A percentile compares a stretch with the other conserved stretches of the same genome.
phyloP scores from a whole-genome alignment of 768 basidiomycete genomes.

The Tubosaeta sp. region DNA sequence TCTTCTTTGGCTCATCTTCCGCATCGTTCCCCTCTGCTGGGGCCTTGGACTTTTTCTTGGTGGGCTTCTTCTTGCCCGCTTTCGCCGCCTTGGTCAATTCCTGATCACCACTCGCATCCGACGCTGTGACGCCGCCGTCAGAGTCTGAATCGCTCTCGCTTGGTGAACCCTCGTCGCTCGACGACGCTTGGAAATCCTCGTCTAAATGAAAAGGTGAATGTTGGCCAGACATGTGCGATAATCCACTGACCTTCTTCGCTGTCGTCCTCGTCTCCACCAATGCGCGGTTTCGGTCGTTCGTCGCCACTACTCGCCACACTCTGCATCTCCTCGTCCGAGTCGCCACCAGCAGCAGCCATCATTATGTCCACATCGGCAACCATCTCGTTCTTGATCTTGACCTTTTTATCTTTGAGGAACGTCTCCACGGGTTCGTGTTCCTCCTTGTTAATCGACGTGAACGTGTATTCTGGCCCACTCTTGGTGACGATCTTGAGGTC shows the following conservation, averaged over 20 bases:
- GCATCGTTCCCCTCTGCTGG: slow-evolving; percentile 41
- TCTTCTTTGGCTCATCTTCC: slow-evolving; percentile 47
- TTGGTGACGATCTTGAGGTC: slow-evolving; percentile 89
- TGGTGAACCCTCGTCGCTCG: slow-evolving; percentile 85
- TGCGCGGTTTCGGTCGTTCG: slow-evolving; percentile 49
- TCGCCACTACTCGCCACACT: slow-evolving; percentile 71
- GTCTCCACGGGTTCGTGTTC: slow-evolving; percentile 84
- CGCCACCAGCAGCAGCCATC: slow-evolving; percentile 57
- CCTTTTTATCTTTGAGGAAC: slow-evolving; percentile 87
- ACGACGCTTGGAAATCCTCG: slow-evolving; percentile 88
- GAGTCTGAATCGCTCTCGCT: slow-evolving; percentile 63
- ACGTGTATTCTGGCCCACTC: slow-evolving; percentile 79
- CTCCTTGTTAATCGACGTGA: slow-evolving; percentile 93
- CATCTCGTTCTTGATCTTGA: slow-evolving; percentile 95
- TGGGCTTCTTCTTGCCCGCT: slow-evolving; percentile 34
- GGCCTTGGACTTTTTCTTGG: slow-evolving; percentile 42
- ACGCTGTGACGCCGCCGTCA: slow-evolving; percentile 70
- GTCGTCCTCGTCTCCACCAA: slow-evolving; percentile 61
- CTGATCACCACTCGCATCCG: slow-evolving; percentile 79
- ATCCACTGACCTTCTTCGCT: slow-evolving; percentile 59
- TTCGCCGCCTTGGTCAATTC: slow-evolving; percentile 45
- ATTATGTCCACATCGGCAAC: slow-evolving; percentile 80
- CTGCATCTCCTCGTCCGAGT: slow-evolving; percentile 81
- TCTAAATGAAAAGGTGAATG: slow-evolving; percentile 40
- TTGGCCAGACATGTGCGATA: too few relatives aligned